Evolutionary conservation across 1,284 basidiomycete genomes (phyloP).

Genomic region (Cutaneotrichosporon sp.): DNA sequence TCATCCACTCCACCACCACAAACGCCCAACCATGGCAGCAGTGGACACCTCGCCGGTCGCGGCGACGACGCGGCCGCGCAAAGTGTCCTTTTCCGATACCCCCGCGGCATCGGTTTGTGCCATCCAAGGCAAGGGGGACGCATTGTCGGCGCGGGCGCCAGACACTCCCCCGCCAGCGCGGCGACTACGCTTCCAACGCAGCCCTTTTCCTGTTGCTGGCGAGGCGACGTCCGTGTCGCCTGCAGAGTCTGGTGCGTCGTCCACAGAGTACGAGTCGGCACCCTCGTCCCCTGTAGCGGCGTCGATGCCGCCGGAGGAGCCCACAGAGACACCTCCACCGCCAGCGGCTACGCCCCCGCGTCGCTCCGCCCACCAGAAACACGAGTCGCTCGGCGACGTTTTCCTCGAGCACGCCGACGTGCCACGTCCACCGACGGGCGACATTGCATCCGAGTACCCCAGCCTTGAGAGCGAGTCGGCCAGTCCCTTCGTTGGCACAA

Average conservation of each 20-base stretch:
- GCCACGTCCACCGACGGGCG: background rate
- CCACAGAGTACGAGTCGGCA: background rate
- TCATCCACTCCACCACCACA: no score
- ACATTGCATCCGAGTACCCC: background rate
- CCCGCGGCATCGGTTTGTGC: background rate
- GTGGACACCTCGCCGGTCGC: background rate
- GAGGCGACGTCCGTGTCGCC: background rate
- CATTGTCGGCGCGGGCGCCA: background rate
- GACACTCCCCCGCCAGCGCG: background rate
- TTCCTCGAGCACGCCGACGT: conserved; percentile 1
- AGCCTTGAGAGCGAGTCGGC: conserved; percentile 1
- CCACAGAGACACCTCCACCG: no score
- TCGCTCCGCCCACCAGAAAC: no score
- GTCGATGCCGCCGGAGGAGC: background rate
- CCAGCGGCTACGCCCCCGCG: background rate
- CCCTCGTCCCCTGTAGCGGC: background rate
- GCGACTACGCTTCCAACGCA: background rate
- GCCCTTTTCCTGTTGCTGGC: background rate
- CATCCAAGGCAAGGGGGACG: no score
- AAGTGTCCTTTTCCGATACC: conserved; percentile 7
- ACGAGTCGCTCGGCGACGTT: background rate
- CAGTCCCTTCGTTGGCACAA: background rate
- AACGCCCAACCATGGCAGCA: no score
- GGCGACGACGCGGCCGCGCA: conserved; percentile 1
- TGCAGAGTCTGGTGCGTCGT: background rate